These are phyloP conservation scores for Fusarium mangiferae DNA, from an alignment of 2,329 filamentous ascomycete species.

Conservation along the genomic window DNA sequence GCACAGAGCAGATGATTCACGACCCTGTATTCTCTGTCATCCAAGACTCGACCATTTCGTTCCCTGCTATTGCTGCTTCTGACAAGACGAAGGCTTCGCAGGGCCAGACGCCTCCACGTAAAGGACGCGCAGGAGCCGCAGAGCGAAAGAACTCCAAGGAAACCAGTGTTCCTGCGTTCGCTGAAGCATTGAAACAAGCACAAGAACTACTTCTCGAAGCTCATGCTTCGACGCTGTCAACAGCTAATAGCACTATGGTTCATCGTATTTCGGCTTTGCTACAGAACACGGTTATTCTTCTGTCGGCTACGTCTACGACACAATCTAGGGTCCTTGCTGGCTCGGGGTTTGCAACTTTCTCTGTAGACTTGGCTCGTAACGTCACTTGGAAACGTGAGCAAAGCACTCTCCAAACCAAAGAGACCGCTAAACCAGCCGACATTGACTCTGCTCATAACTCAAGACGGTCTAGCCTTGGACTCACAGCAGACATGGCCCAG, in stretches of 20 bases:
- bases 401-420: slow-evolving; percentile 61
- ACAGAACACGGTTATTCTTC: slow-evolving; percentile 71
- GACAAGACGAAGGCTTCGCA: slow-evolving; percentile 53
- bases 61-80: slow-evolving; percentile 72
- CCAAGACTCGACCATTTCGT: slow-evolving; percentile 91
- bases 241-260: slow-evolving; percentile 67
- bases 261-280: slow-evolving; percentile 71
- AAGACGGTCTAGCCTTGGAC: slow-evolving; percentile 57
- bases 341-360: slow-evolving; percentile 69
- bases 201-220: slow-evolving; percentile 73
- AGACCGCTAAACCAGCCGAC: slow-evolving; percentile 12
- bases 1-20: slow-evolving; percentile 76
- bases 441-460: slow-evolving; percentile 14
- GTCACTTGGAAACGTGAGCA: slow-evolving; percentile 74
- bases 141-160: slow-evolving; percentile 48
- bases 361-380: slow-evolving; percentile 76
- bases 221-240: slow-evolving; percentile 65
- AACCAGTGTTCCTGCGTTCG: slow-evolving; percentile 55
- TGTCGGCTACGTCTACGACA: slow-evolving; percentile 68
- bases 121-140: slow-evolving; percentile 39
- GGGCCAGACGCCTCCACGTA: slow-evolving; percentile 51
- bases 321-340: slow-evolving; percentile 59
- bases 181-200: slow-evolving; percentile 70
- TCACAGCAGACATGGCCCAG: slow-evolving; percentile 63
- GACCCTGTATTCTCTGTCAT: slow-evolving; percentile 90